Percentiles rank a stretch among this genome's conserved stretches.
Conservation (phyloP, 768 basidiomycete genomes). For the Daedalea quercina region DNA sequence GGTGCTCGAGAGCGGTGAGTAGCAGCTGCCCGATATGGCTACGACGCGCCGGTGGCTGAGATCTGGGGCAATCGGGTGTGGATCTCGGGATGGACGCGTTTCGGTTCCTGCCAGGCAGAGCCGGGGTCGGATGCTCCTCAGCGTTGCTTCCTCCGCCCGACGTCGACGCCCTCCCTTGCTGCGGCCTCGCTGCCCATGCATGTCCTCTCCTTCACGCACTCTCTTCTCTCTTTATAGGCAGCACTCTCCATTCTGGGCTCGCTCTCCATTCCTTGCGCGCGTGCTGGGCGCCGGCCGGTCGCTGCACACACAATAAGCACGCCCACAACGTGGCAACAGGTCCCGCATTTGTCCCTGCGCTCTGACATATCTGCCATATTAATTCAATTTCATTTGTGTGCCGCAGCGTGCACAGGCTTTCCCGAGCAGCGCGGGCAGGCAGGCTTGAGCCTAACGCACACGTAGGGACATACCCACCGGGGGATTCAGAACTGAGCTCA, state of each 20-base stretch:
- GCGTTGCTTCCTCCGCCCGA: background rate
- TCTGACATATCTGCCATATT: conserved; percentile 5
- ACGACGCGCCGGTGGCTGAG: background rate
- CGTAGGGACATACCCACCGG: background rate
- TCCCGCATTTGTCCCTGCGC: conserved; percentile 3
- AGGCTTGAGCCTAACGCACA: background rate
- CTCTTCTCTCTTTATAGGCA: conserved; percentile 2
- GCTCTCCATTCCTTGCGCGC: conserved; percentile 1
- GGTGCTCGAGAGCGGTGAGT: too few relatives aligned
- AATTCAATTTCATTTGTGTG: conserved; percentile 6
- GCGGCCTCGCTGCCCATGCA: conserved; percentile 23
- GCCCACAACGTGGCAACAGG: conserved; percentile 21
- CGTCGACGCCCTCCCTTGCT: background rate
- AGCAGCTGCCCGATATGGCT: background rate
- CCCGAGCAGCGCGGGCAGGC: background rate
- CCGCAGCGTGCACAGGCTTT: conserved; percentile 8
- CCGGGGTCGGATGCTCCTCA: background rate
- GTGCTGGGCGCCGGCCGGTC: conserved; percentile 8
- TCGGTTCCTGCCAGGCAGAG: background rate
- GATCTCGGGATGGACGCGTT: too few relatives aligned
- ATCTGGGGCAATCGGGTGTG: background rate
- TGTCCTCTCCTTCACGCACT: conserved; percentile 14
- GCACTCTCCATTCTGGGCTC: background rate
- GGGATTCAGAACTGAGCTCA: background rate
- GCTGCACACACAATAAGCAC: conserved; percentile 18